A percentile compares a stretch with the other conserved stretches of the same genome.
phyloP scores from a whole-genome alignment of 768 basidiomycete species.

The Tylopilus vinaceipallidus region DNA sequence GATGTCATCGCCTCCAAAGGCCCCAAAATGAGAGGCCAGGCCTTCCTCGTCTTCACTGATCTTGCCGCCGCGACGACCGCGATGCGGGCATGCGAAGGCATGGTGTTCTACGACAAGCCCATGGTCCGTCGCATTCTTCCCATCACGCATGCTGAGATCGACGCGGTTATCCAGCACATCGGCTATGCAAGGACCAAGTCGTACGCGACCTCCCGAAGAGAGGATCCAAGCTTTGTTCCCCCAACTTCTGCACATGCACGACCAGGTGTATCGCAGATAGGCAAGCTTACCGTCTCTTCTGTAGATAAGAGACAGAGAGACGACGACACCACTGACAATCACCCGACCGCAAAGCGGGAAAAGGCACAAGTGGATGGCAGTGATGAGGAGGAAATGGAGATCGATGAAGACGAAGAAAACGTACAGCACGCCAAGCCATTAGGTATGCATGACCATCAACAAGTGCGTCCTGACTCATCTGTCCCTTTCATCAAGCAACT shows the following conservation, averaged over 20 bases:
- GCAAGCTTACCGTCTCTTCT: slow-evolving; percentile 31
- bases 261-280: slow-evolving; percentile 42
- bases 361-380: slow-evolving; percentile 59
- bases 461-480: slow-evolving; percentile 10
- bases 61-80: slow-evolving; percentile 89
- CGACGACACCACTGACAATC: slow-evolving; percentile 52
- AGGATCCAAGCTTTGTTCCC: slow-evolving; percentile 80
- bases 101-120: slow-evolving; percentile 90
- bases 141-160: slow-evolving; percentile 5
- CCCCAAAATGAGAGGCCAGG: slow-evolving; percentile 87
- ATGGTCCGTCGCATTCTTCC: slow-evolving; percentile 54
- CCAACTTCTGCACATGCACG: slow-evolving; percentile 66
- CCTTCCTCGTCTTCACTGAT: slow-evolving; percentile 94
- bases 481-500: slow-evolving; percentile 26
- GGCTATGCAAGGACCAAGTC: slow-evolving; percentile 89
- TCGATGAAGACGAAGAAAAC: slow-evolving; percentile 82
- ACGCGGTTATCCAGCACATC: slow-evolving; percentile 61
- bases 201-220: slow-evolving; percentile 72
- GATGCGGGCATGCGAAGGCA: slow-evolving; percentile 89
- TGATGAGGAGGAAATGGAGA: slow-evolving; percentile 92
- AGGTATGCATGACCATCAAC: slow-evolving; percentile 42
- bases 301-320: slow-evolving; percentile 68
- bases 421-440: slow-evolving; percentile 39
- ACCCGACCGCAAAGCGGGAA: slow-evolving; percentile 63
- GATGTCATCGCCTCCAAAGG: slow-evolving; percentile 90